These are phyloP conservation scores for Ogataea hybrid DNA, from an alignment of 1,139 yeast species.

Conservation along the genomic window DNA sequence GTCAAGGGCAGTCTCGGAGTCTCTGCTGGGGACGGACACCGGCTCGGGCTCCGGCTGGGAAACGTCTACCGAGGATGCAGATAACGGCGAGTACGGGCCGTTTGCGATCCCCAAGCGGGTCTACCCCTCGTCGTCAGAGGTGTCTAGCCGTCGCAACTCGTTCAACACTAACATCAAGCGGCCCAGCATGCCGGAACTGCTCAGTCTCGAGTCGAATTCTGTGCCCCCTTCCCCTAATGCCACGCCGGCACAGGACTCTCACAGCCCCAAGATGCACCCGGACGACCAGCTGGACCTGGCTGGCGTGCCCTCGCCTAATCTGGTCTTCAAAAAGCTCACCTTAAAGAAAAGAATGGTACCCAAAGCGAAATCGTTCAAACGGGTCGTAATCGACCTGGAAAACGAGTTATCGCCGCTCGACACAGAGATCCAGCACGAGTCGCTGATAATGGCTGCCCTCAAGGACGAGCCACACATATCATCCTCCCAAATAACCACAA, in stretches of 20 bases:
- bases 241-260: constrained; percentile 5
- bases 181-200: constrained; percentile 14
- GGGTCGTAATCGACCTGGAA: constrained; percentile 33
- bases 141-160: constrained; percentile 19
- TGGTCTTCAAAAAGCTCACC: constrained; percentile 28
- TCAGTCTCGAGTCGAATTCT: constrained; percentile 9
- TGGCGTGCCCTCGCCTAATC: constrained; percentile 19
- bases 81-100: constrained; percentile 5
- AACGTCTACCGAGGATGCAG: constrained; percentile 8
- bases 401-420: constrained; percentile 33
- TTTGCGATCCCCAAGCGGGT: constrained; percentile 2
- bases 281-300: constrained; percentile 9
- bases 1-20: background rate
- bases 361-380: constrained; percentile 32
- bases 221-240: constrained; percentile 15
- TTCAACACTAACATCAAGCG: constrained; percentile 10
- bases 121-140: constrained; percentile 15
- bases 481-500: constrained; percentile 15
- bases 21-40: background rate
- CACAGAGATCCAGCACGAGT: constrained; percentile 33
- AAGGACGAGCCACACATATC: constrained; percentile 28
- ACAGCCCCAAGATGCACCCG: constrained; percentile 3
- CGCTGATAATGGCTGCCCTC: constrained; percentile 30
- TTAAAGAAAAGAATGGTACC: constrained; percentile 29
- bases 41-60: constrained; percentile 6